Evolutionary conservation across 192 early-diverging fungal species (phyloP), one percentile per base, ranked within the genome.

Genomic region (Cetraspora pellucida): DNA sequence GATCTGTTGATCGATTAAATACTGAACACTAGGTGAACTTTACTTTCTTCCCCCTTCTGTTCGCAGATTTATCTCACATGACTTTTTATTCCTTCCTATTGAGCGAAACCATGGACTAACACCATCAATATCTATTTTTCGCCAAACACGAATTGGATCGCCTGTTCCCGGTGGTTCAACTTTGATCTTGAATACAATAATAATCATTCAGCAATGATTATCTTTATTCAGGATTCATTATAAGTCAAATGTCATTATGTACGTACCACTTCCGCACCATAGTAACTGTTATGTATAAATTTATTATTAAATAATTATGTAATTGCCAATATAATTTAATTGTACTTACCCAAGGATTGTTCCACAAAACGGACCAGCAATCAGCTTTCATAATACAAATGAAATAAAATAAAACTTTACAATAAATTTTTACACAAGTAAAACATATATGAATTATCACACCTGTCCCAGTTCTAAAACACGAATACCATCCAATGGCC

Each of bases 291-390:
- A 66, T 27, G 68, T 25, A 49, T 57, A 61, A 59, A 11, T 16
- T 8, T 27, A 43, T 14, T 19, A 74, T 45, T 61, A 46, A 46
- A 5, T 25, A 25, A 27, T 13, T 11, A 44, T 14, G 2, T n/a
- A 19, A 4, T 11, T 59, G 9, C 17, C 9, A 59, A 45, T 16
- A 72, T 27, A 43, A 64, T 17, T 25, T 23, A 52, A 4, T 17
- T 21, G 27, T 0, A 31, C 14, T 78, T 81, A 82, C 81, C 84
- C 85, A 2, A 86, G 68, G 44, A 87, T 85, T n/a, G 81, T 81
- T 44, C 80, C 85, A 69, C 84, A 85, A 68, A 86, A 87, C 10
- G 85, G 85, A 5, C 85, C 85, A 47, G 85, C 85, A 60, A 87
- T 80, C 25, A 87, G 58, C 82, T 86, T 54, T 54, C 43, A 65